Conservation (phyloP, 2,329 filamentous ascomycete genomes). For the Ophioceras dolichostomum region DNA sequence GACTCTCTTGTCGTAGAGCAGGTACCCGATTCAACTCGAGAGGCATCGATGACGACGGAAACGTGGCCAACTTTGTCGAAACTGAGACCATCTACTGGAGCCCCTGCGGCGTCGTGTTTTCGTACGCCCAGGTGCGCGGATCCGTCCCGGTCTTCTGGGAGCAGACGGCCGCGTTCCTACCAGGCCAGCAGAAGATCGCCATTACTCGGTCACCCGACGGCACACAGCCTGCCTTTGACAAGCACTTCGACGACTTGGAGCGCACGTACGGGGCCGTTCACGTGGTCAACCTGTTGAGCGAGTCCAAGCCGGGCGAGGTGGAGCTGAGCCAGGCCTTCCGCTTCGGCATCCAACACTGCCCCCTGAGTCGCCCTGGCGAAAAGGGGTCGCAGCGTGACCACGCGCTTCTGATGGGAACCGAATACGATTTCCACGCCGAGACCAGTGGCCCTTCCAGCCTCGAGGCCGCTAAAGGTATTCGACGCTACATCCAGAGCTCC, state of each 20-base stretch:
- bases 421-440: conserved; percentile 95
- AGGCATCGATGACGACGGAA: conserved; percentile 93
- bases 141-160: conserved; percentile 98
- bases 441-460: conserved; percentile 79
- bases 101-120: conserved; percentile 68
- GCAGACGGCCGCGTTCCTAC: conserved; percentile 74
- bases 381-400: conserved; percentile 48
- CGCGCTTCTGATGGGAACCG: conserved; percentile 64
- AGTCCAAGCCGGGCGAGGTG: conserved; percentile 72
- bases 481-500: conserved; percentile 63
- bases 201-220: conserved; percentile 82
- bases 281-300: conserved; percentile 87
- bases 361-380: conserved; percentile 49
- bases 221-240: conserved; percentile 88
- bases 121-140: conserved; percentile 84
- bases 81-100: conserved; percentile 89
- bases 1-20: conserved; percentile 79
- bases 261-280: conserved; percentile 82
- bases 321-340: conserved; percentile 74
- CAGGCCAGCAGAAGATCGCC: conserved; percentile 88
- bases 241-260: conserved; percentile 83
- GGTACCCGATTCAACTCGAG: conserved; percentile 95
- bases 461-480: conserved; percentile 79
- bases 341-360: conserved; percentile 62
- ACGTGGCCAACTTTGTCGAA: conserved; percentile 98